phyloP scores from a whole-genome alignment of 2,329 filamentous ascomycete genomes.

The Pyrenophora seminiperda region DNA sequence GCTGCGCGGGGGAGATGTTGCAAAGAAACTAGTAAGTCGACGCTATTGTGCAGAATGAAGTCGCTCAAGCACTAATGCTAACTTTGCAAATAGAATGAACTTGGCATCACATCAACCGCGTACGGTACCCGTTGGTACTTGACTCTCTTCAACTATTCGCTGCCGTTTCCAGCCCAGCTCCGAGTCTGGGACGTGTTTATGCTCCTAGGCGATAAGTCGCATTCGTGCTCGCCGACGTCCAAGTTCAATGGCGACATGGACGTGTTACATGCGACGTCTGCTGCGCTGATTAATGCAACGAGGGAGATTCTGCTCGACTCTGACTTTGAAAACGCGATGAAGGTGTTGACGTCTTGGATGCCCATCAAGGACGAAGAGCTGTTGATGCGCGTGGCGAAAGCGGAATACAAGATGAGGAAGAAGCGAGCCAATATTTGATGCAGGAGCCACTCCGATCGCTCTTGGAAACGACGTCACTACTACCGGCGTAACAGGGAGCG shows the following conservation, averaged over 20 bases:
- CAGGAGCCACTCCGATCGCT: constrained; percentile 18
- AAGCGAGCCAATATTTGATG: constrained; percentile 49
- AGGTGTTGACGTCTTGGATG: constrained; percentile 90
- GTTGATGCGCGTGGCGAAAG: constrained; percentile 85
- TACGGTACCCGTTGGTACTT: constrained; percentile 98
- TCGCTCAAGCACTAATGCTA: constrained; percentile 24
- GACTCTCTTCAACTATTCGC: constrained; percentile 94
- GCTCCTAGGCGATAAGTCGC: constrained; percentile 75
- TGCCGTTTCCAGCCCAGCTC: constrained; percentile 91
- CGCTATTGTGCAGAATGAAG: neutral
- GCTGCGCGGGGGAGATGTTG: constrained; percentile 79
- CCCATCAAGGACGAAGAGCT: constrained; percentile 93
- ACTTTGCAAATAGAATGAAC: constrained; percentile 63
- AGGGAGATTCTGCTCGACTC: constrained; percentile 86
- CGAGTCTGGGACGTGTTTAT: constrained; percentile 98
- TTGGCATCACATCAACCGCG: constrained; percentile 83
- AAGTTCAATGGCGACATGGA: constrained; percentile 70
- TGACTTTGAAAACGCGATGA: constrained; percentile 98
- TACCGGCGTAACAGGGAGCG: constrained; percentile 10
- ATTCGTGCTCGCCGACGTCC: constrained; percentile 50
- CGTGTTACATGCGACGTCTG: constrained; percentile 85
- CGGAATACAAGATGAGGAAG: constrained; percentile 79
- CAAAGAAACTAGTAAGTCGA: constrained; percentile 73
- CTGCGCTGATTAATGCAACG: constrained; percentile 88
- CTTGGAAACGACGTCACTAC: constrained; percentile 10